These are phyloP conservation scores for Bretziella fagacearum DNA, from an alignment of 2,329 filamentous ascomycete genomes.

Conservation along the genomic window DNA sequence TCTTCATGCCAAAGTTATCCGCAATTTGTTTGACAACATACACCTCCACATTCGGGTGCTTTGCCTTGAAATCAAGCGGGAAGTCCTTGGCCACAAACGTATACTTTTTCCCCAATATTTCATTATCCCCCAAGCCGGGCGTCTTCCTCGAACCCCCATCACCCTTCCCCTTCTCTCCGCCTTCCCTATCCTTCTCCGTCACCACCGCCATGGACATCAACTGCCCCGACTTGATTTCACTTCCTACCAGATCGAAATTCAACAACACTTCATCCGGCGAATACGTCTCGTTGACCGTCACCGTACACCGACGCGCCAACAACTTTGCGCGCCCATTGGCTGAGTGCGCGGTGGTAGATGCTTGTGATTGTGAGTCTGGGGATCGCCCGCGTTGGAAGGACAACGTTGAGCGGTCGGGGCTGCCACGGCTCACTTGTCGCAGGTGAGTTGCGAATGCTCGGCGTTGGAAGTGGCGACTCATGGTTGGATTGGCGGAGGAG, in stretches of 20 bases:
- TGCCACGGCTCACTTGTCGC: constrained; percentile 33
- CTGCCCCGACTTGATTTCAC: constrained; percentile 43
- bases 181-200: constrained; percentile 31
- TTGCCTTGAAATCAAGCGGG: constrained; percentile 46
- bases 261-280: constrained; percentile 64
- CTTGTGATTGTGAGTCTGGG: constrained; percentile 14
- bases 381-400: constrained; percentile 35
- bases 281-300: constrained; percentile 54
- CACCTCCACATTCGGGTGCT: constrained; percentile 49
- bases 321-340: constrained; percentile 7
- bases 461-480: constrained; percentile 27
- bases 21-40: constrained; percentile 64
- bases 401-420: constrained; percentile 31
- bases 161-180: constrained; percentile 15
- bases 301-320: constrained; percentile 33
- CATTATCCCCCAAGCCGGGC: constrained; percentile 9
- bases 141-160: constrained; percentile 17
- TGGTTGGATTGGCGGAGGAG: no score
- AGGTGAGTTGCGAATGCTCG: constrained; percentile 28
- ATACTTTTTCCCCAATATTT: constrained; percentile 30
- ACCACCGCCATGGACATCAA: constrained; percentile 56
- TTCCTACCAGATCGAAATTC: constrained; percentile 51
- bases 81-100: constrained; percentile 58
- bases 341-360: constrained; percentile 10
- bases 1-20: constrained; percentile 64